These are phyloP conservation scores for Cryphonectria nitschkei DNA, from an alignment of 2,329 filamentous ascomycete species.

Conservation along the genomic window DNA sequence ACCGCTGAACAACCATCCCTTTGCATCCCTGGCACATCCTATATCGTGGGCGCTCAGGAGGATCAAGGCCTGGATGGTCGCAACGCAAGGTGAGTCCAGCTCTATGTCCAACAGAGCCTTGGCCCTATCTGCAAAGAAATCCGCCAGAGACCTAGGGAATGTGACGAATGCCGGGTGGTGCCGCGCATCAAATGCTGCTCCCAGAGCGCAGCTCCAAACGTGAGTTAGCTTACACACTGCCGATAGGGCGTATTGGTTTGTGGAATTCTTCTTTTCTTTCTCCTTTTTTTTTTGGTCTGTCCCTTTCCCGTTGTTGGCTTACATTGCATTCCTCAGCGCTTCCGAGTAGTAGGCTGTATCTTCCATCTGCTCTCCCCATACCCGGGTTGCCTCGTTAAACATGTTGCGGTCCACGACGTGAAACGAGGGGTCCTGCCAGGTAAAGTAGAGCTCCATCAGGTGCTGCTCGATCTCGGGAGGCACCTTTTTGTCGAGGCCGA, in stretches of 20 bases:
- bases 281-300: too few species aligned
- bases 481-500: slow-evolving; percentile 11
- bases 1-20: slow-evolving; percentile 40
- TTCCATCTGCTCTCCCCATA: slow-evolving; percentile 26
- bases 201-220: slow-evolving; percentile 29
- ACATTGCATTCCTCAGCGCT: slow-evolving; percentile 36
- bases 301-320: slow-evolving; percentile 11
- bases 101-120: slow-evolving; percentile 50
- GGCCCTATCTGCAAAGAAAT: slow-evolving; percentile 46
- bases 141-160: slow-evolving; percentile 29
- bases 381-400: slow-evolving; percentile 32
- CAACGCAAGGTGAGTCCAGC: slow-evolving; percentile 49
- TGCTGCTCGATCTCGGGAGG: slow-evolving; percentile 29
- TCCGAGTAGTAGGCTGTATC: slow-evolving; percentile 36
- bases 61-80: slow-evolving; percentile 50
- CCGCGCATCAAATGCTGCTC: slow-evolving; percentile 40
- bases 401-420: slow-evolving; percentile 35
- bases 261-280: too few species aligned
- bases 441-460: slow-evolving; percentile 33
- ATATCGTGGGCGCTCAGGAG: slow-evolving; percentile 50
- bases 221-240: background rate
- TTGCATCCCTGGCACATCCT: slow-evolving; percentile 47
- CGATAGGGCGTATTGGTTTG: background rate
- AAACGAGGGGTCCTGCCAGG: slow-evolving; percentile 34
- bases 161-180: slow-evolving; percentile 33